These are phyloP conservation scores for Rubia tinctorum DNA, from an alignment of 305 asterid genomes.

Conservation along the genomic window DNA sequence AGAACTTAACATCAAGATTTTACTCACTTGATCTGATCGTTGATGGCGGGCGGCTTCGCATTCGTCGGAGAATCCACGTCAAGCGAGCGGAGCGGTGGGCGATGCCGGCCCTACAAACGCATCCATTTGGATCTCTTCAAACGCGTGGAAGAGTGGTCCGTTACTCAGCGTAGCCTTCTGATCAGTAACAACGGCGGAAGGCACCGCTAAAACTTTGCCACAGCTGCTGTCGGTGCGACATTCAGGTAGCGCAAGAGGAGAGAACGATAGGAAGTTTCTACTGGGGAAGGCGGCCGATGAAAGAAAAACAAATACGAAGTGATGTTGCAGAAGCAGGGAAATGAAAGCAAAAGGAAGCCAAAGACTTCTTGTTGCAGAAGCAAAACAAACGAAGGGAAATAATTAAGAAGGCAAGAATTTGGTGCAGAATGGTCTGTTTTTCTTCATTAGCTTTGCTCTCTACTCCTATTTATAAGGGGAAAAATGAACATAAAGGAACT, in stretches of 20 bases:
- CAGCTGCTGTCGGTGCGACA: slow-evolving; percentile 16
- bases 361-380: no score
- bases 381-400: no score
- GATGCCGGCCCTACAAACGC: slow-evolving; percentile 53
- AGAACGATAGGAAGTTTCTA: slow-evolving; percentile 7
- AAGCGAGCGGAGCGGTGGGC: slow-evolving; percentile 54
- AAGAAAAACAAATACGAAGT: no score
- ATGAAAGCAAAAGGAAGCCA: no score
- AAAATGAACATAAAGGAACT: no score
- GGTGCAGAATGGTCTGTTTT: no score
- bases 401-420: no score
- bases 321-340: no score
- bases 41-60: slow-evolving; percentile 72
- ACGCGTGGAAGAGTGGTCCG: slow-evolving; percentile 80
- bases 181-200: slow-evolving; percentile 37
- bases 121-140: slow-evolving; percentile 70
- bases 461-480: no score
- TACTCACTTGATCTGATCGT: slow-evolving; percentile 86
- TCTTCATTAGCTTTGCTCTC: no score
- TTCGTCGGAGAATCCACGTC: slow-evolving; percentile 47
- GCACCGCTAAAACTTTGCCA: slow-evolving; percentile 20
- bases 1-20: no score
- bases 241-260: slow-evolving; percentile 28
- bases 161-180: slow-evolving; percentile 26
- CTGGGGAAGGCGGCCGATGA: slow-evolving; percentile 14